Percentiles rank a stretch among this genome's conserved stretches.
These are phyloP conservation scores for Candida anutae DNA, from an alignment of 1,139 yeast genomes.

Conservation along the genomic window DNA sequence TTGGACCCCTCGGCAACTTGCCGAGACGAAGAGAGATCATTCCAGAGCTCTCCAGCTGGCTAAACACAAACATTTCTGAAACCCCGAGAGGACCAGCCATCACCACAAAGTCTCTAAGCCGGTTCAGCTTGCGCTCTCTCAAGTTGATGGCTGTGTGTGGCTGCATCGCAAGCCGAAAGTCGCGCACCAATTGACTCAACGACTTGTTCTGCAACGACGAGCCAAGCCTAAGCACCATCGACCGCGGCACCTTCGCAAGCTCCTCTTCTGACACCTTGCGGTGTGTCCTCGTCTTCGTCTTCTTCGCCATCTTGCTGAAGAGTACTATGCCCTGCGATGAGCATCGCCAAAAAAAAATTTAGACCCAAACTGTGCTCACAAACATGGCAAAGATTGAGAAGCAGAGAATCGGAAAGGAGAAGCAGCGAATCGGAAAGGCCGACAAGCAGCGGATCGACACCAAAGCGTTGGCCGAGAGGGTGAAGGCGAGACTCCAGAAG, in stretches of 20 bases:
- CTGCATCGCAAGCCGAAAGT: constrained; percentile 85
- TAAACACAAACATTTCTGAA: constrained; percentile 77
- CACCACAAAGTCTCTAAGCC: constrained; percentile 81
- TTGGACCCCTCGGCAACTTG: constrained; percentile 91
- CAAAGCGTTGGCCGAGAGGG: constrained; percentile 38
- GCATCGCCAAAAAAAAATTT: too few relatives aligned
- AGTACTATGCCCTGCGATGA: too few relatives aligned
- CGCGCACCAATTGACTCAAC: constrained; percentile 75
- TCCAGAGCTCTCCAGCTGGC: constrained; percentile 73
- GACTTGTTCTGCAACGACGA: constrained; percentile 73
- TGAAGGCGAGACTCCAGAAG: constrained; percentile 27
- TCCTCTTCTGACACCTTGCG: constrained; percentile 60
- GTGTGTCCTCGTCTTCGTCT: constrained; percentile 80
- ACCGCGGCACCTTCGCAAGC: constrained; percentile 68
- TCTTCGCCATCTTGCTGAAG: constrained; percentile 44
- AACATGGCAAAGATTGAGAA: too few relatives aligned
- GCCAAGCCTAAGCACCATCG: constrained; percentile 90
- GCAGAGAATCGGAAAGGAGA: too few relatives aligned
- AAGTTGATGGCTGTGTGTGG: constrained; percentile 93
- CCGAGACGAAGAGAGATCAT: constrained; percentile 78
- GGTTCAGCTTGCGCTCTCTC: constrained; percentile 79
- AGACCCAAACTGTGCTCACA: too few relatives aligned
- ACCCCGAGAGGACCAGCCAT: constrained; percentile 98
- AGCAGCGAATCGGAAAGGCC: too few relatives aligned
- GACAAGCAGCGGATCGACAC: background rate